Evolutionary conservation across 805 yeast genomes (phyloP).

Genomic region (Starmerella cellae): DNA sequence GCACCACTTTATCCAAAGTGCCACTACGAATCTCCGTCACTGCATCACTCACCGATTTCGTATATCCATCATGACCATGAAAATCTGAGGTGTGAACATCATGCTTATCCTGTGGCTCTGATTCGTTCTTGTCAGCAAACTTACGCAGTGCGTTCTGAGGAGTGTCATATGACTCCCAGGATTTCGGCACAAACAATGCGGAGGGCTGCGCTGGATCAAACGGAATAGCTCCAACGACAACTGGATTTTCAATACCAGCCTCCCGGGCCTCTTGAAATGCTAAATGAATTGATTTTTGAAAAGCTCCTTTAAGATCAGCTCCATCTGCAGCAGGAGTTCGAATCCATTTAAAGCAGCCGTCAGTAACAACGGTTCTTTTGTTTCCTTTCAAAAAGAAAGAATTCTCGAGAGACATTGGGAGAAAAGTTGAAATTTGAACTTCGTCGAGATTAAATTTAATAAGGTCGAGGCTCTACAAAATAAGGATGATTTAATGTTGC

Average conservation of each 20-base stretch:
- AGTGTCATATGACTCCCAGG: neutral
- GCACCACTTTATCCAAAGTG: conserved; percentile 12
- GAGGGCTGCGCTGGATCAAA: conserved; percentile 8
- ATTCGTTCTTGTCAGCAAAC: neutral
- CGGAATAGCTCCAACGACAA: conserved; percentile 14
- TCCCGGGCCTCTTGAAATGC: conserved; percentile 4
- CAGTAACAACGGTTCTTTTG: neutral
- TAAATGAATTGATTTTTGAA: conserved; percentile 1
- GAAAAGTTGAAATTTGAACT: no score
- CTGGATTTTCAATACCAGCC: conserved; percentile 11
- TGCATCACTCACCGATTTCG: conserved; percentile 6
- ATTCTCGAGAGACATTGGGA: no score
- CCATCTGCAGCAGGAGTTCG: conserved; percentile 10
- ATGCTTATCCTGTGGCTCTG: neutral
- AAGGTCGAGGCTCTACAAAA: no score
- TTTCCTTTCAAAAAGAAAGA: conserved; percentile 3
- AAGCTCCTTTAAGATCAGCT: conserved; percentile 4
- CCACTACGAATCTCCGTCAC: conserved; percentile 3
- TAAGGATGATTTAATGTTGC: no score
- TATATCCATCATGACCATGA: conserved; percentile 9
- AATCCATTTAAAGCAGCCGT: conserved; percentile 8
- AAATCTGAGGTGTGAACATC: neutral
- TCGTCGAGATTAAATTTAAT: no score
- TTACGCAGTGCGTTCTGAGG: neutral
- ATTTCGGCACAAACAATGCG: conserved; percentile 8